Evolutionary conservation across 495 filamentous ascomycete species (phyloP).

Genomic region (Tuber indicum): DNA sequence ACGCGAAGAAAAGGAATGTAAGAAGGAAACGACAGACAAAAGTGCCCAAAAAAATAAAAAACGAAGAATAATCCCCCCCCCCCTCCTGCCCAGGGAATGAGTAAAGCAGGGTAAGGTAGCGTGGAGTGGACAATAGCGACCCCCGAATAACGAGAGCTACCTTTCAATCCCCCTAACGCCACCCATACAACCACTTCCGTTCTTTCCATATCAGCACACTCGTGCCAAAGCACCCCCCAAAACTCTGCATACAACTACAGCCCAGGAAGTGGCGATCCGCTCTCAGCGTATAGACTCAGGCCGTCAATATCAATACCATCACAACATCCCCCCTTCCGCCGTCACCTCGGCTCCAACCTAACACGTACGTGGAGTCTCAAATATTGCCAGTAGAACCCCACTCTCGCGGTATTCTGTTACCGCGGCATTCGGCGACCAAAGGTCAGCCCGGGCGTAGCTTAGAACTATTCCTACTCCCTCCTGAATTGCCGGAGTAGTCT

Average conservation of each 20-base stretch:
- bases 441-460: background rate
- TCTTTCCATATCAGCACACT: background rate
- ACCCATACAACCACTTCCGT: background rate
- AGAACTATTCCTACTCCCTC: background rate
- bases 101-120: too few relatives aligned
- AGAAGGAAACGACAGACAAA: background rate
- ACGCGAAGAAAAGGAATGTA: background rate
- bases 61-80: background rate
- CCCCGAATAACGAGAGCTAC: too few relatives aligned
- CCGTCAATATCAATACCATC: background rate
- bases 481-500: constrained; percentile 27
- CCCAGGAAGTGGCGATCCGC: constrained; percentile 1
- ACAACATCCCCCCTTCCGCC: background rate
- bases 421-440: background rate
- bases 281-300: background rate
- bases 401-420: background rate
- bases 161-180: background rate
- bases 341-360: background rate
- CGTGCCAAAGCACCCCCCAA: background rate
- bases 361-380: background rate
- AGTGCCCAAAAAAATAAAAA: background rate
- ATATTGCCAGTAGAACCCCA: background rate
- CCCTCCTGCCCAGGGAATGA: too few relatives aligned
- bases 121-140: too few relatives aligned
- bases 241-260: background rate